phyloP scores from a whole-genome alignment of 2,329 filamentous ascomycete genomes.

The Venturia asperata region DNA sequence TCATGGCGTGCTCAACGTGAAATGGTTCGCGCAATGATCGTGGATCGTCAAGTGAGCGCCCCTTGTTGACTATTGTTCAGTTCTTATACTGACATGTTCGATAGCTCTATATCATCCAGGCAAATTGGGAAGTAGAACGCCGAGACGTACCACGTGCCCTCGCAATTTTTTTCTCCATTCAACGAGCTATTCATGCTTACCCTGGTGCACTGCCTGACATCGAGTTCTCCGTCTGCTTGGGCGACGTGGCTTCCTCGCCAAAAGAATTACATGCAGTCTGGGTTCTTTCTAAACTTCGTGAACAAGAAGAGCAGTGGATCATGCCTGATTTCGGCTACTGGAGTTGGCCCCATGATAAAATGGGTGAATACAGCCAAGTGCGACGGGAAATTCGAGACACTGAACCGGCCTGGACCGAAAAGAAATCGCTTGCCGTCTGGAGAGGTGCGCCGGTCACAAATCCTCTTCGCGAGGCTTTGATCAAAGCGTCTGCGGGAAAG shows the following conservation, averaged over 20 bases:
- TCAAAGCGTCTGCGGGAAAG: slow-evolving; percentile 24
- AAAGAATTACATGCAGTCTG: slow-evolving; percentile 18
- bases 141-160: slow-evolving; percentile 27
- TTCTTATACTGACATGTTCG: neutral
- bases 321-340: slow-evolving; percentile 25
- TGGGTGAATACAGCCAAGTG: slow-evolving; percentile 22
- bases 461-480: slow-evolving; percentile 25
- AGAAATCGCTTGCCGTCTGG: slow-evolving; percentile 28
- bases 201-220: slow-evolving; percentile 45
- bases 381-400: slow-evolving; percentile 21
- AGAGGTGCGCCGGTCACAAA: slow-evolving; percentile 29
- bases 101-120: slow-evolving; percentile 31
- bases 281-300: slow-evolving; percentile 20
- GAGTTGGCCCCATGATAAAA: slow-evolving; percentile 21
- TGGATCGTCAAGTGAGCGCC: slow-evolving; percentile 25
- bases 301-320: slow-evolving; percentile 22
- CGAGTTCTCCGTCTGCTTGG: slow-evolving; percentile 46
- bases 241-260: slow-evolving; percentile 19
- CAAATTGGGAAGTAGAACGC: slow-evolving; percentile 23
- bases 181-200: slow-evolving; percentile 46
- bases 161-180: slow-evolving; percentile 48
- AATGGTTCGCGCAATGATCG: slow-evolving; percentile 28
- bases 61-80: neutral
- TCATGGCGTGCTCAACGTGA: slow-evolving; percentile 14
- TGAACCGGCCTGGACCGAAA: slow-evolving; percentile 24